Evolutionary conservation across 1,284 basidiomycete genomes (phyloP).

Genomic region (Xerocomus minutiporus): DNA sequence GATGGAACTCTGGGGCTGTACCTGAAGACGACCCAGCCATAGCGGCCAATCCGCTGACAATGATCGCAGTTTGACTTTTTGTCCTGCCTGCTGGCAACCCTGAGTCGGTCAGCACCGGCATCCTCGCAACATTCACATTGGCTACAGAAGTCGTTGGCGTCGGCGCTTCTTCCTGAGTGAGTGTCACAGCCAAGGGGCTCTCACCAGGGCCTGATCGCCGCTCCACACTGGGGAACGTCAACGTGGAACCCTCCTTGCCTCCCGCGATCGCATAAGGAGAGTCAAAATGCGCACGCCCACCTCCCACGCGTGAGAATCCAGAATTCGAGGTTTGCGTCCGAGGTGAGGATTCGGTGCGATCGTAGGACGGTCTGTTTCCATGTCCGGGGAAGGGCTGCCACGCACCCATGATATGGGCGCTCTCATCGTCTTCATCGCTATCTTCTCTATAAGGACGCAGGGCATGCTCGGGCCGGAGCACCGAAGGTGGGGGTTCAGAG

Average conservation of each 20-base stretch:
- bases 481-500: constrained; percentile 67
- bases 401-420: constrained; percentile 77
- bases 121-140: constrained; percentile 35
- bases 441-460: constrained; percentile 73
- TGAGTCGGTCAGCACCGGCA: constrained; percentile 35
- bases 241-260: constrained; percentile 41
- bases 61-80: constrained; percentile 76
- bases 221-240: constrained; percentile 63
- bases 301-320: constrained; percentile 75
- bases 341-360: constrained; percentile 28
- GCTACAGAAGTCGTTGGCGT: constrained; percentile 52
- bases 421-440: constrained; percentile 71
- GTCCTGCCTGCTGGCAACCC: constrained; percentile 62
- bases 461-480: constrained; percentile 73
- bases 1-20: constrained; percentile 16
- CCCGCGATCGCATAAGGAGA: constrained; percentile 69
- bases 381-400: constrained; percentile 68
- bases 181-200: constrained; percentile 19
- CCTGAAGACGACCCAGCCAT: constrained; percentile 10
- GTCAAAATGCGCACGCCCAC: constrained; percentile 74
- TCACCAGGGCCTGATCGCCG: constrained; percentile 32
- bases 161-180: constrained; percentile 34
- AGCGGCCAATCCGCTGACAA: constrained; percentile 35
- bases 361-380: constrained; percentile 44
- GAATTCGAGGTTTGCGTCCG: constrained; percentile 40